Evolutionary conservation across 2,329 filamentous ascomycete species (phyloP).

Genomic region (Ceratocystis cubensis): DNA sequence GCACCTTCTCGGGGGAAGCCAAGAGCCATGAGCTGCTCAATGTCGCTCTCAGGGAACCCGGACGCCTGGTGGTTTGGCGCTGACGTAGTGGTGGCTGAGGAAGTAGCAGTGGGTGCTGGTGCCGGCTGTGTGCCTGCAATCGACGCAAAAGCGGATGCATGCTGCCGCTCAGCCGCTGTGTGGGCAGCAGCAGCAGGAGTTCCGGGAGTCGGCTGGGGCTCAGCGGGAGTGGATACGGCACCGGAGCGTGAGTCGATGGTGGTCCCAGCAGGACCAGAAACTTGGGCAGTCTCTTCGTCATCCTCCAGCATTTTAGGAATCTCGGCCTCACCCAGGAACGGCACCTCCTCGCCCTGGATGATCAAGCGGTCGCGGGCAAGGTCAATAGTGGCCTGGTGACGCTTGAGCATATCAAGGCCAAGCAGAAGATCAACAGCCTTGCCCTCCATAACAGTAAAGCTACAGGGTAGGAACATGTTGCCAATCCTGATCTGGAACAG

Average conservation of each 20-base stretch:
- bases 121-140: constrained; percentile 17
- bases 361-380: constrained; percentile 71
- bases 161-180: background rate
- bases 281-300: constrained; percentile 60
- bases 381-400: constrained; percentile 88
- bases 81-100: constrained; percentile 22
- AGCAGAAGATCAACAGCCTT: constrained; percentile 90
- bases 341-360: constrained; percentile 77
- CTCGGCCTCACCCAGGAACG: constrained; percentile 83
- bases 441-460: constrained; percentile 98
- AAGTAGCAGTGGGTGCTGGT: constrained; percentile 23
- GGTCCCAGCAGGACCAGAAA: constrained; percentile 77
- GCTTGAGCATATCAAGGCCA: constrained; percentile 91
- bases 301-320: constrained; percentile 77
- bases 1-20: constrained; percentile 68
- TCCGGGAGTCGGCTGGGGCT: constrained; percentile 24
- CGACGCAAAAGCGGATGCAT: constrained; percentile 23
- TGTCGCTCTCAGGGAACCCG: constrained; percentile 48
- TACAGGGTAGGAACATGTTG: constrained; percentile 73
- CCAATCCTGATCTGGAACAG: constrained; percentile 92
- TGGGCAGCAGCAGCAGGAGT: constrained; percentile 17
- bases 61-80: constrained; percentile 24
- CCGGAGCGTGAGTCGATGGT: constrained; percentile 76
- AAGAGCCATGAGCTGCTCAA: constrained; percentile 64
- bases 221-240: constrained; percentile 40